Base-by-base conservation (phyloP, 257 asterid species). In the Mentha longifolia region DNA sequence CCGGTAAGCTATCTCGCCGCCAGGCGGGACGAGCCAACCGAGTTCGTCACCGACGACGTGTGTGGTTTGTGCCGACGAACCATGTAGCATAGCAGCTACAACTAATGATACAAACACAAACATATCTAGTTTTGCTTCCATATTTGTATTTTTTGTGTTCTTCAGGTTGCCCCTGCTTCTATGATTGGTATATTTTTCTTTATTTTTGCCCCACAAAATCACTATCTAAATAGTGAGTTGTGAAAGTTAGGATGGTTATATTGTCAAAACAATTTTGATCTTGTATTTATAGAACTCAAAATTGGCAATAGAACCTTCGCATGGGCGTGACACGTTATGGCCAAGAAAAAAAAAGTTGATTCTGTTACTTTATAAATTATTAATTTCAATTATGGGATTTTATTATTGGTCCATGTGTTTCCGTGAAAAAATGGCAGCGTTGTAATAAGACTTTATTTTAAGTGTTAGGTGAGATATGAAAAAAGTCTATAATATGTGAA, bases 11-110 rank as follows among this genome's bases (percentile, higher is more conserved):
- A 28, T 17, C 1, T 86, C 78, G 11, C 89, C 94, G 5, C 86
- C 95, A 0, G 85, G 80, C 0, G 95, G 96, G 67, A 92, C 62
- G 14, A 2, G 1, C 98, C 98, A 92, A 28, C 88, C 97, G 68
- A 82, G 20, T 0, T 76, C 77, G 76, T 81, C 90, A 1, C 96
- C 98, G 5, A 89, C 96, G 5, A 81, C 76, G 33, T 92, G 89
- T 22, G 92, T 86, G 33, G 80, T 88, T 75, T 89, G 95, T 22
- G 92, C 95, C 0, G 51, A 64, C 10, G 96, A 77, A 39, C 70
- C 71, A 37, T 74, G 83, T 8, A 78, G 67, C 68, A 80, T 20
- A 8, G 82, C 70, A 58, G 85, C 85, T 37, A 54, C 69, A 68
- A 76, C 61, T 47, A 88, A 47, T 56, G 84, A 72, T n/a, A 64